Evolutionary conservation across 2,329 filamentous ascomycete genomes (phyloP).

Genomic region (Zalaria sp.): DNA sequence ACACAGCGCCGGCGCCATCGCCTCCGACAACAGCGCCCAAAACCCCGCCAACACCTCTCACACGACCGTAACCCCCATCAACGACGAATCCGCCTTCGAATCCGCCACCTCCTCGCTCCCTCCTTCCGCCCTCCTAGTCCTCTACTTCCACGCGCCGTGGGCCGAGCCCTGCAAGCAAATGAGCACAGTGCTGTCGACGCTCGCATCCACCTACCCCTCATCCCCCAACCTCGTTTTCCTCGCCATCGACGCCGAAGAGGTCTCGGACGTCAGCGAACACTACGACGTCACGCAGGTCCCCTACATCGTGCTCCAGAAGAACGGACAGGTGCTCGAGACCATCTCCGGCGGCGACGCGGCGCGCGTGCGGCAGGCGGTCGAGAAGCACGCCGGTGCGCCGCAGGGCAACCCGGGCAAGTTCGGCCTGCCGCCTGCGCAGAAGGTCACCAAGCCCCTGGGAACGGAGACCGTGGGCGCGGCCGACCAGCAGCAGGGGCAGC

Average conservation of each 20-base stretch:
- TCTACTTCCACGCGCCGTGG: slow-evolving; percentile 96
- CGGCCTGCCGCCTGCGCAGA: slow-evolving; percentile 27
- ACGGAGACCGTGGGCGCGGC: slow-evolving; percentile 14
- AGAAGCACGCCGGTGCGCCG: slow-evolving; percentile 53
- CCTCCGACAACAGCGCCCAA: not conserved
- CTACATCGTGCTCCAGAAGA: slow-evolving; percentile 71
- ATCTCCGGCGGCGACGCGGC: slow-evolving; percentile 81
- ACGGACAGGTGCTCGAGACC: slow-evolving; percentile 63
- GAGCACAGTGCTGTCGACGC: slow-evolving; percentile 69
- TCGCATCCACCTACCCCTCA: slow-evolving; percentile 72
- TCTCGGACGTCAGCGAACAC: slow-evolving; percentile 77
- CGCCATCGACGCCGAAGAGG: slow-evolving; percentile 84
- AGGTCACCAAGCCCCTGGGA: slow-evolving; percentile 29
- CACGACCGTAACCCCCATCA: slow-evolving; percentile 58
- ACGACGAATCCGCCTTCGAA: slow-evolving; percentile 59
- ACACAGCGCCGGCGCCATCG: not conserved
- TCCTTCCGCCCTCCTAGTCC: slow-evolving; percentile 58
- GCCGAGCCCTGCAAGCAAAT: slow-evolving; percentile 93
- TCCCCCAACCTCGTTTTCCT: slow-evolving; percentile 64
- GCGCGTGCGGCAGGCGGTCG: slow-evolving; percentile 74
- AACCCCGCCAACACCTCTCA: slow-evolving; percentile 2
- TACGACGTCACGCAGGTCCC: slow-evolving; percentile 94
- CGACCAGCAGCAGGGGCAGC: slow-evolving; percentile 17
- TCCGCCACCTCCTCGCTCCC: slow-evolving; percentile 52
- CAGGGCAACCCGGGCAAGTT: slow-evolving; percentile 19